Conservation (phyloP, 2,329 filamentous ascomycete genomes). For the Xylariaceae sp. region DNA sequence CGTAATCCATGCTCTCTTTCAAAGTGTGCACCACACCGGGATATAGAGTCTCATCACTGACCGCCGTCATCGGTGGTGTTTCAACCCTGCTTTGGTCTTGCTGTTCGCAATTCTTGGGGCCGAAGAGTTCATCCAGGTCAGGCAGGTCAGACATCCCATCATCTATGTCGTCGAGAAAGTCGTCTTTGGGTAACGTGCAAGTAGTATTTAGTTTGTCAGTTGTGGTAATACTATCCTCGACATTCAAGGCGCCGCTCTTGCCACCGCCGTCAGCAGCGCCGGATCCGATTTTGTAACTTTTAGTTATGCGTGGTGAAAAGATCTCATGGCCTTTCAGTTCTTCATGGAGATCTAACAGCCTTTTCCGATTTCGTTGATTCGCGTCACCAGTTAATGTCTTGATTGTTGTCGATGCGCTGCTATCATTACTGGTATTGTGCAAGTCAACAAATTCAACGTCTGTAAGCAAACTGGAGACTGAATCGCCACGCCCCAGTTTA, state of each 20-base stretch:
- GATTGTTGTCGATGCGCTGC: neutral
- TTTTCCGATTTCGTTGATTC: constrained; percentile 8
- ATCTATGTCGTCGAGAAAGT: constrained; percentile 6
- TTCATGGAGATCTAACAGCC: constrained; percentile 8
- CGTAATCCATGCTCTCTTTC: constrained; percentile 31
- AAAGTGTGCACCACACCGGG: constrained; percentile 28
- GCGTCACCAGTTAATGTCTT: neutral
- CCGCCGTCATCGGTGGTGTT: constrained; percentile 3
- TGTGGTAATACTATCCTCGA: neutral
- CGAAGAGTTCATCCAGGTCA: constrained; percentile 23
- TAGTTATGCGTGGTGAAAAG: constrained; percentile 9
- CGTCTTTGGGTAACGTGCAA: neutral
- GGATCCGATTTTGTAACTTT: constrained; percentile 6
- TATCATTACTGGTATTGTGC: constrained; percentile 18
- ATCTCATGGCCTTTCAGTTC: constrained; percentile 12
- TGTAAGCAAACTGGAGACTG: constrained; percentile 8
- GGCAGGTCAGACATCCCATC: constrained; percentile 26
- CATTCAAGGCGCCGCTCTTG: neutral
- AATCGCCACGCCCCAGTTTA: neutral
- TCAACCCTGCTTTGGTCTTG: neutral
- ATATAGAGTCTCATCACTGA: constrained; percentile 28
- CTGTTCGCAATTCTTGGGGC: neutral
- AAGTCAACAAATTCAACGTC: constrained; percentile 30
- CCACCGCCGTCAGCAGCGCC: neutral
- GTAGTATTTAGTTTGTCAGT: neutral